Conservation (phyloP, 2,329 filamentous ascomycete genomes). For the Xylaria hypoxylon region DNA sequence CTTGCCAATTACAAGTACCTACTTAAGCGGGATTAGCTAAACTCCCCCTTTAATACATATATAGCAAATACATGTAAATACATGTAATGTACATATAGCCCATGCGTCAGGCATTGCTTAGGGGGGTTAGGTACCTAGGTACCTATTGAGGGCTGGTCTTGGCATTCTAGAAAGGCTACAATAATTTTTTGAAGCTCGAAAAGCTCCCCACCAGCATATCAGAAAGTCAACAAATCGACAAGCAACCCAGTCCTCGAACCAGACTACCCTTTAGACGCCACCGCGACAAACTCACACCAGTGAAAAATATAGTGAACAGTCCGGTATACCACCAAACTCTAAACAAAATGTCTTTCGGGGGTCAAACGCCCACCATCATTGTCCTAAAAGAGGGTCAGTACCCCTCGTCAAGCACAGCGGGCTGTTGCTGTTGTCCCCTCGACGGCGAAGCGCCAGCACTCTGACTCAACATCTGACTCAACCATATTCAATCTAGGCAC, state of each 20-base stretch:
- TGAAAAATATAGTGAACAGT: not conserved
- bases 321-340: conserved; percentile 12
- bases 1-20: too few species aligned
- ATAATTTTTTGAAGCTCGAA: conserved; percentile 63
- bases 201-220: conserved; percentile 50
- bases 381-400: conserved; percentile 94
- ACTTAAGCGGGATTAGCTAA: too few species aligned
- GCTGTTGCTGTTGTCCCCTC: not conserved
- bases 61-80: not conserved
- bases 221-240: conserved; percentile 39
- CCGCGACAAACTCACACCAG: conserved; percentile 14
- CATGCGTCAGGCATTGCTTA: not conserved
- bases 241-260: conserved; percentile 23
- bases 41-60: conserved; percentile 1
- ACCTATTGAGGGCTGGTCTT: conserved; percentile 24
- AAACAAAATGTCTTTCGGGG: conserved; percentile 88
- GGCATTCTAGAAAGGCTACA: conserved; percentile 55
- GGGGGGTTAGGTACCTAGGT: conserved; percentile 1
- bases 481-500: conserved; percentile 72
- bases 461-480: conserved; percentile 44
- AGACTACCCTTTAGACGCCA: conserved; percentile 3
- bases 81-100: conserved; percentile 2
- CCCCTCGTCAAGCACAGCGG: conserved; percentile 42
- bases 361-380: conserved; percentile 97
- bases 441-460: conserved; percentile 20